Percentiles rank a stretch among this genome's conserved stretches.
Conservation (phyloP, 1,284 basidiomycete species). For the Athelia sp. region DNA sequence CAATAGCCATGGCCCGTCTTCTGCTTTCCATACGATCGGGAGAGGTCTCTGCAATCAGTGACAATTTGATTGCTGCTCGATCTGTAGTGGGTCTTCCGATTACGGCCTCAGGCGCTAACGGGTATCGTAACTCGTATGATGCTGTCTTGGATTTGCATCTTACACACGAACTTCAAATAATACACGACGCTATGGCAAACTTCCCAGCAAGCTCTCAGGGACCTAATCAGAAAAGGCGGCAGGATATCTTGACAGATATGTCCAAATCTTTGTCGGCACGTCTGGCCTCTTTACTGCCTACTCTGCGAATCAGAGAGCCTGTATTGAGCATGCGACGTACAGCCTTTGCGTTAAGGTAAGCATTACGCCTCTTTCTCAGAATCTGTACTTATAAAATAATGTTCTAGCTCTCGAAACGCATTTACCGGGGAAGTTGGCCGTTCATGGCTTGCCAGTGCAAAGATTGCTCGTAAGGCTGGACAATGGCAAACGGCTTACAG, state of each 20-base stretch:
- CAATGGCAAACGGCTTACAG: conserved; percentile 98
- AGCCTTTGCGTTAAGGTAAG: conserved; percentile 74
- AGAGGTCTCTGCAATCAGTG: conserved; percentile 37
- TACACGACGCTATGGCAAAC: conserved; percentile 45
- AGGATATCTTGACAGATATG: conserved; percentile 33
- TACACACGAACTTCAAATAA: conserved; percentile 83
- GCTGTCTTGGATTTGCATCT: conserved; percentile 85
- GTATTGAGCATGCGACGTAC: conserved; percentile 88
- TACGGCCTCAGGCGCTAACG: conserved; percentile 71
- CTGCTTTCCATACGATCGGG: conserved; percentile 75
- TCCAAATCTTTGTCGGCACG: conserved; percentile 53
- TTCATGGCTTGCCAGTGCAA: conserved; percentile 91
- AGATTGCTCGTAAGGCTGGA: conserved; percentile 92
- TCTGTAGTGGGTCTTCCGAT: conserved; percentile 77
- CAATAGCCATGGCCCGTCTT: conserved; percentile 78
- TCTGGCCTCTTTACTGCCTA: conserved; percentile 78
- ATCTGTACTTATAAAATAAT: conserved; percentile 11
- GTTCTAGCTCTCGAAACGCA: conserved; percentile 24
- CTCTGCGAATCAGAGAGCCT: conserved; percentile 90
- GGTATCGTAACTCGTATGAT: conserved; percentile 87
- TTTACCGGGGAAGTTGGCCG: conserved; percentile 67
- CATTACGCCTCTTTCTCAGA: background rate
- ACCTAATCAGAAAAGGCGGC: conserved; percentile 23
- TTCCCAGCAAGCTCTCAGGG: conserved; percentile 33
- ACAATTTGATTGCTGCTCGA: conserved; percentile 67